Evolutionary conservation across 352 stramenopile species (phyloP).

Genomic region (Plasmopara muralis): DNA sequence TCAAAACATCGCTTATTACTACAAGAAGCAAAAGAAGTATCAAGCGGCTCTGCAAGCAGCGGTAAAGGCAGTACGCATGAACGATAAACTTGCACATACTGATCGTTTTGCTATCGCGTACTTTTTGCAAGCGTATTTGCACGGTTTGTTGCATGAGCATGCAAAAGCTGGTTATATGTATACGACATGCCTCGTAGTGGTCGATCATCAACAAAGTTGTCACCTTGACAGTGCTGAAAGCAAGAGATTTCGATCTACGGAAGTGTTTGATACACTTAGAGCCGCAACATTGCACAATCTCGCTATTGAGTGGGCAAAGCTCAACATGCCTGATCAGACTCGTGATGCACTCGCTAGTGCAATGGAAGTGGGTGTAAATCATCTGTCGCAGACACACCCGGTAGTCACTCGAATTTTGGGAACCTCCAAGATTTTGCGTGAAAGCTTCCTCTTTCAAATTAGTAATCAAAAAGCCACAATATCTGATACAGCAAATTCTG

Average conservation of each 20-base stretch:
- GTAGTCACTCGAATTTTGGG: slow-evolving; percentile 50
- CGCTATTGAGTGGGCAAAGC: slow-evolving; percentile 61
- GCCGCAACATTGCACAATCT: slow-evolving; percentile 64
- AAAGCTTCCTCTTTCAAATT: slow-evolving; percentile 49
- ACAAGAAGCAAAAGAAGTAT: slow-evolving; percentile 74
- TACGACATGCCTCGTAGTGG: slow-evolving; percentile 41
- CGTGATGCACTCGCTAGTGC: slow-evolving; percentile 47
- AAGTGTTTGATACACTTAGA: slow-evolving; percentile 45
- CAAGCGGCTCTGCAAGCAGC: slow-evolving; percentile 52
- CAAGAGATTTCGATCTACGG: slow-evolving; percentile 18
- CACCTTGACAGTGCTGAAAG: not conserved
- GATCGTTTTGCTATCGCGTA: slow-evolving; percentile 59
- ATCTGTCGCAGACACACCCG: slow-evolving; percentile 43
- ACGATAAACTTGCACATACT: slow-evolving; percentile 39
- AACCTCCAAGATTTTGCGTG: slow-evolving; percentile 64
- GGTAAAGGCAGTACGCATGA: slow-evolving; percentile 54
- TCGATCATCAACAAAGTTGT: slow-evolving; percentile 16
- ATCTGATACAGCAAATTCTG: not conserved
- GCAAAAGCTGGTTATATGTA: slow-evolving; percentile 64
- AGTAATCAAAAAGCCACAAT: slow-evolving; percentile 10
- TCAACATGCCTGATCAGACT: slow-evolving; percentile 54
- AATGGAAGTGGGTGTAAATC: slow-evolving; percentile 56
- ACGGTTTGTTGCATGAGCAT: slow-evolving; percentile 46
- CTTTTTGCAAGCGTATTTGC: slow-evolving; percentile 53
- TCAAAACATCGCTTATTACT: slow-evolving; percentile 59